Evolutionary conservation across 306 rosid genomes (phyloP), one percentile per base, ranked within the genome.

Genomic region (Phaseolus lunatus): DNA sequence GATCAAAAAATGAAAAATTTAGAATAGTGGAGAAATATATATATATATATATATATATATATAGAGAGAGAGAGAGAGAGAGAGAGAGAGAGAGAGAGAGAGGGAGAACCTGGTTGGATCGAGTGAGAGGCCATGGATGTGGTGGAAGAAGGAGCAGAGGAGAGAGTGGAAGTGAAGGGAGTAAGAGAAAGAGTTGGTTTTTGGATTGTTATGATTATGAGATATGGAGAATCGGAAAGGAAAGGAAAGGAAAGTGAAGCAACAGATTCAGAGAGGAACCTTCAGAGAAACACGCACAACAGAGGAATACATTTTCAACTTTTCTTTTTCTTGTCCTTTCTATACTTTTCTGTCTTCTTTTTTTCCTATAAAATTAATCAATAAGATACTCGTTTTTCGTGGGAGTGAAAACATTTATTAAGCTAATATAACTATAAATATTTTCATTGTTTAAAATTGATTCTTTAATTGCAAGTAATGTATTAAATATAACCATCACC

Each of bases 91-190:
- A 15, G 41, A 76, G 45, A 54, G 14, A 47, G 20, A 71, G 9
- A 43, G 5, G 10, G 75, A 19, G 35, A 64, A 86, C 86, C 89
- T 76, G 64, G 66, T 45, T 77, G 75, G 56, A 50, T 74, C 58
- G 39, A 68, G 58, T 41, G n/a, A 16, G 86, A 79, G 8, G 81
- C 72, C 89, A 86, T 86, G 75, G 52, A 24, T 10, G 69, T 59
- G 41, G 29, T 6, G 19, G 44, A 45, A 12, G 78, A 26, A 5
- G 23, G 41, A 26, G 50, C 5, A 48, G 67, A 77, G 54, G 15
- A 80, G 44, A 64, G 29, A 61, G 73, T 70, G 57, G 18, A 70
- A 71, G 64, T 48, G 78, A 20, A 57, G 72, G 61, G 27, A 20
- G 54, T 5, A 58, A 59, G 35, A 26, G 9, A 24, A 33, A 31